Evolutionary conservation across 257 asterid genomes (phyloP).

Genomic region (Solanum piurae): DNA sequence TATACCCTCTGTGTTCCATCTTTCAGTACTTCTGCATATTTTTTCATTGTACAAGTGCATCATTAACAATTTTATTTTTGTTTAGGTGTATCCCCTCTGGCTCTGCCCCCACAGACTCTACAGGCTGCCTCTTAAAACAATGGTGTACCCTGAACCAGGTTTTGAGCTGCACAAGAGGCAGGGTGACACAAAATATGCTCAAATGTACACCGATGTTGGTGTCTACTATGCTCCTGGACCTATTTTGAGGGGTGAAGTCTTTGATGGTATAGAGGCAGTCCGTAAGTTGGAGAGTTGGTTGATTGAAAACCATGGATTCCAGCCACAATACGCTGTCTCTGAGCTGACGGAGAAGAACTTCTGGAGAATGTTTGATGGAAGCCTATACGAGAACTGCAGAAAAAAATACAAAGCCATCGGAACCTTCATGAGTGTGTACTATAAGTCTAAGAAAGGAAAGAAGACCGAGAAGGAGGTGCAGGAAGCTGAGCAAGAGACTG

Average conservation of each 20-base stretch:
- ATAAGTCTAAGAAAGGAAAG: slow-evolving; percentile 91
- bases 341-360: slow-evolving; percentile 81
- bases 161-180: slow-evolving; percentile 80
- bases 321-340: slow-evolving; percentile 92
- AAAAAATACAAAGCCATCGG: slow-evolving; percentile 76
- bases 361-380: slow-evolving; percentile 99
- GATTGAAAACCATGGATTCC: slow-evolving; percentile 90
- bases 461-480: slow-evolving; percentile 98
- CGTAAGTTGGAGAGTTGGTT: slow-evolving; percentile 72
- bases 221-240: slow-evolving; percentile 93
- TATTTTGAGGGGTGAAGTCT: slow-evolving; percentile 83
- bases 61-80: not conserved
- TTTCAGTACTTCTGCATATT: not conserved
- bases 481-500: slow-evolving; percentile 91
- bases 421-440: slow-evolving; percentile 92
- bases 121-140: slow-evolving; percentile 75
- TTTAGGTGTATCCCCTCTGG: slow-evolving; percentile 95
- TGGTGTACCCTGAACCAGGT: slow-evolving; percentile 92
- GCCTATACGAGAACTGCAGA: slow-evolving; percentile 76
- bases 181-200: slow-evolving; percentile 78
- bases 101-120: slow-evolving; percentile 89
- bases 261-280: slow-evolving; percentile 77
- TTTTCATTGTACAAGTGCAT: not conserved
- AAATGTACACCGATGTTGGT: slow-evolving; percentile 93
- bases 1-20: not conserved